phyloP scores from a whole-genome alignment of 2,329 filamentous ascomycete genomes.

The Ophiostoma novo-ulmi region DNA sequence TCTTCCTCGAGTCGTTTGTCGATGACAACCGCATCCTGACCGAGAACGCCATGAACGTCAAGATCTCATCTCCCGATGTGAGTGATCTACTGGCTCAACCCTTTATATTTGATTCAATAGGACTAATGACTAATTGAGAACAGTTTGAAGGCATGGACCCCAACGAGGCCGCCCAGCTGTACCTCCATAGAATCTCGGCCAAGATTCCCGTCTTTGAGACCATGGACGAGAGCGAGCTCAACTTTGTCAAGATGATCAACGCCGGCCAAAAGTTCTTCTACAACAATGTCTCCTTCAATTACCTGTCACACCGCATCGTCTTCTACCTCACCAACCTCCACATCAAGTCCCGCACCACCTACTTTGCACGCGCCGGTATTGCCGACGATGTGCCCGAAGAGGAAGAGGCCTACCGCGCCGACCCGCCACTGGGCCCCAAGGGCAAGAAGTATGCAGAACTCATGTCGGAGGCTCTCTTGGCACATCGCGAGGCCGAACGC shows the following conservation, averaged over 20 bases:
- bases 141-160: slow-evolving; percentile 87
- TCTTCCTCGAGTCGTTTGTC: slow-evolving; percentile 95
- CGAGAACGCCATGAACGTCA: slow-evolving; percentile 94
- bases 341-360: slow-evolving; percentile 90
- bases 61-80: slow-evolving; percentile 94
- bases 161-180: slow-evolving; percentile 86
- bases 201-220: slow-evolving; percentile 96
- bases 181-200: slow-evolving; percentile 80
- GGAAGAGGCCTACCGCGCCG: slow-evolving; percentile 86
- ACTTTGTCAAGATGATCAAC: slow-evolving; percentile 99
- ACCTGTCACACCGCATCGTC: slow-evolving; percentile 92
- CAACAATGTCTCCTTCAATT: slow-evolving; percentile 96
- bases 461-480: slow-evolving; percentile 78
- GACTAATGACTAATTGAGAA: not conserved
- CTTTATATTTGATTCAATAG: not conserved
- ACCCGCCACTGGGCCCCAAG: slow-evolving; percentile 75
- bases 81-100: slow-evolving; percentile 30
- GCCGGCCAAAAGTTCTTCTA: slow-evolving; percentile 88
- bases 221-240: slow-evolving; percentile 88
- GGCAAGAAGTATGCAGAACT: slow-evolving; percentile 75
- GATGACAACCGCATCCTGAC: slow-evolving; percentile 89
- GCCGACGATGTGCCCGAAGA: slow-evolving; percentile 81
- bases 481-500: slow-evolving; percentile 78
- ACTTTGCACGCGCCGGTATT: slow-evolving; percentile 83
- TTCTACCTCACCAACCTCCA: slow-evolving; percentile 98